Conservation (phyloP, 805 yeast species). For the Grigorovia humatica region DNA sequence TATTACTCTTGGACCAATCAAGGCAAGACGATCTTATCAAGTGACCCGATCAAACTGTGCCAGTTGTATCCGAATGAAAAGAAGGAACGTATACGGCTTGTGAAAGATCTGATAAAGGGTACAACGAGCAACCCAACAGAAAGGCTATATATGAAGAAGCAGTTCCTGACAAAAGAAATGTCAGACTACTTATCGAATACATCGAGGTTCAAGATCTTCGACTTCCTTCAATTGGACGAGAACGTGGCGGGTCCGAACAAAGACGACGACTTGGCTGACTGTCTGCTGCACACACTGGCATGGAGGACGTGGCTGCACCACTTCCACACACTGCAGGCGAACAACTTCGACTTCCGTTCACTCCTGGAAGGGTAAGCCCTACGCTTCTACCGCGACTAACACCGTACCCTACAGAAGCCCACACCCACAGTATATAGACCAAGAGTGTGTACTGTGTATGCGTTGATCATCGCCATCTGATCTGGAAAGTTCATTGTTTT, state of each 20-base stretch:
- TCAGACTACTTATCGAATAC: neutral
- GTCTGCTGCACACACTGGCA: slow-evolving; percentile 50
- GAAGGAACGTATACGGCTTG: neutral
- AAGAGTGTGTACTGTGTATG: no score
- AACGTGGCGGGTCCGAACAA: slow-evolving; percentile 32
- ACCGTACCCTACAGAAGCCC: no score
- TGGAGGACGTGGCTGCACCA: slow-evolving; percentile 34
- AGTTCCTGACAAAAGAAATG: neutral
- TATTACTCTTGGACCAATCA: slow-evolving; percentile 10
- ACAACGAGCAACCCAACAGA: neutral
- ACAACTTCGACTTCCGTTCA: neutral
- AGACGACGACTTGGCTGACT: slow-evolving; percentile 58
- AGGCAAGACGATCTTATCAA: slow-evolving; percentile 12
- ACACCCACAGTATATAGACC: no score
- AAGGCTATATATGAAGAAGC: neutral
- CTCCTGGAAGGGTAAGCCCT: neutral
- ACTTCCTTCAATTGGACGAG: slow-evolving; percentile 67
- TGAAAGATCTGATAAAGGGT: neutral
- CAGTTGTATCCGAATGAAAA: slow-evolving; percentile 6
- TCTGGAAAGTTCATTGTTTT: neutral
- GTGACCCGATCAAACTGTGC: slow-evolving; percentile 25
- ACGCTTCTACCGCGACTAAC: no score
- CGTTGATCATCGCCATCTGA: neutral
- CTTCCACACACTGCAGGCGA: neutral
- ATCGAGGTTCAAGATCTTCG: slow-evolving; percentile 33